Conservation (phyloP, 208 protist species). For the Acanthamoeba culbertsoni region DNA sequence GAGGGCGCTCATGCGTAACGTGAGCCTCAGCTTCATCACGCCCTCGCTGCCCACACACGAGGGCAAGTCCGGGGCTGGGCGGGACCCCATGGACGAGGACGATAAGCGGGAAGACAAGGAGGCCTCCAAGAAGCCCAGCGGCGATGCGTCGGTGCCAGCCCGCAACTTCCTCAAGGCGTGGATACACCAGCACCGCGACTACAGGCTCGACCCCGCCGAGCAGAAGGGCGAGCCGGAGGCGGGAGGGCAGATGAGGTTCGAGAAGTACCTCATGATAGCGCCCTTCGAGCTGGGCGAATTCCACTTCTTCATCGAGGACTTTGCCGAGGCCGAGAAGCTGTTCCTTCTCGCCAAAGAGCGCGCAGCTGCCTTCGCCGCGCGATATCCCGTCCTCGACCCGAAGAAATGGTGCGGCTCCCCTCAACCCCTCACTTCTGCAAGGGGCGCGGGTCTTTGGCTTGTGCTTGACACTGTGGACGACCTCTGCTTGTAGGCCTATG, state of each 20-base stretch:
- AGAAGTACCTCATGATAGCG: not conserved
- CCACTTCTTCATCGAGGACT: constrained; percentile 44
- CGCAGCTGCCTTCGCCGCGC: not conserved
- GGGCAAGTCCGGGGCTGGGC: not conserved
- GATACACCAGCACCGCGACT: not conserved
- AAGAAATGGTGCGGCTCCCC: not conserved
- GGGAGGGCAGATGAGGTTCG: not conserved
- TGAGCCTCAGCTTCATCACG: constrained; percentile 16
- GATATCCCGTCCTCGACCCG: not conserved
- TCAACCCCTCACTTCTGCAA: too few species aligned
- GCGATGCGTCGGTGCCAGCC: not conserved
- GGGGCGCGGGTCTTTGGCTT: not conserved
- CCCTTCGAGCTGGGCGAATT: constrained; percentile 36
- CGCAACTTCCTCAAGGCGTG: not conserved
- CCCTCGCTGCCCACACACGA: not conserved
- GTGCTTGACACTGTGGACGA: not conserved
- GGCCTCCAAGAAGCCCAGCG: not conserved
- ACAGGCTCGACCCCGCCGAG: not conserved
- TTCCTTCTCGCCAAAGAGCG: not conserved
- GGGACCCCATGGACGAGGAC: not conserved
- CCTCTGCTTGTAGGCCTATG: not conserved
- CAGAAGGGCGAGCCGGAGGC: too few species aligned
- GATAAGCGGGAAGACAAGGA: not conserved
- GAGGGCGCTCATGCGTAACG: not conserved
- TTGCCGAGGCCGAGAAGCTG: constrained; percentile 33